phyloP scores from a whole-genome alignment of 106 monocot species.

The Apostasia shenzhenica region DNA sequence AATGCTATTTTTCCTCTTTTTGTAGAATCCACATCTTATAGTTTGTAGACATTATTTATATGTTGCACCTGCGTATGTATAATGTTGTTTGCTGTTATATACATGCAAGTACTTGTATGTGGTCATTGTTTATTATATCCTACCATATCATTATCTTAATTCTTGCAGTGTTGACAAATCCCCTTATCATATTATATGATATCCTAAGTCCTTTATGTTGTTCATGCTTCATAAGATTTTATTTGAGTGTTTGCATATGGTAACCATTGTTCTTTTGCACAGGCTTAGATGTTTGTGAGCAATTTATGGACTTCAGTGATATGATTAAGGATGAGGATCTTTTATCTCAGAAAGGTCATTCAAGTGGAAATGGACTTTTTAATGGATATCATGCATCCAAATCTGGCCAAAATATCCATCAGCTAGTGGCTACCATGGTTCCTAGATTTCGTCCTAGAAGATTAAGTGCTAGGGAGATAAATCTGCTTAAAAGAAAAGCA shows the following conservation, averaged over 20 bases:
- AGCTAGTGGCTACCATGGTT: constrained; percentile 87
- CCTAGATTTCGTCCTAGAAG: constrained; percentile 57
- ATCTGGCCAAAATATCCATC: constrained; percentile 77
- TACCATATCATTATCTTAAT: not conserved
- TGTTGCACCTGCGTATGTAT: no score
- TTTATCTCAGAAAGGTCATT: constrained; percentile 46
- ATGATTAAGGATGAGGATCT: constrained; percentile 97
- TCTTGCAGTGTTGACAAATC: not conserved
- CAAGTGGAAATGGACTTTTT: constrained; percentile 36
- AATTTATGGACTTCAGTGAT: constrained; percentile 95
- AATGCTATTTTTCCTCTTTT: no score
- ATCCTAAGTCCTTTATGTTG: not conserved
- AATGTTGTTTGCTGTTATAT: no score
- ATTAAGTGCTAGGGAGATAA: constrained; percentile 87
- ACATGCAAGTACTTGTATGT: not conserved
- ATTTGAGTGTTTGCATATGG: not conserved
- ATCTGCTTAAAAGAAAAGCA: constrained; percentile 90
- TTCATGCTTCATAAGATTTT: not conserved
- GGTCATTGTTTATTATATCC: not conserved
- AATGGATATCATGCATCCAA: constrained; percentile 35
- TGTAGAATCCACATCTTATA: no score
- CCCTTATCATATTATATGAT: not conserved
- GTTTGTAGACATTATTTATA: no score
- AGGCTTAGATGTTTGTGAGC: constrained; percentile 98
- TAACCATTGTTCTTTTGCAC: constrained; percentile 9